phyloP scores from a whole-genome alignment of 306 rosid genomes.

The Hippophae tibetana region DNA sequence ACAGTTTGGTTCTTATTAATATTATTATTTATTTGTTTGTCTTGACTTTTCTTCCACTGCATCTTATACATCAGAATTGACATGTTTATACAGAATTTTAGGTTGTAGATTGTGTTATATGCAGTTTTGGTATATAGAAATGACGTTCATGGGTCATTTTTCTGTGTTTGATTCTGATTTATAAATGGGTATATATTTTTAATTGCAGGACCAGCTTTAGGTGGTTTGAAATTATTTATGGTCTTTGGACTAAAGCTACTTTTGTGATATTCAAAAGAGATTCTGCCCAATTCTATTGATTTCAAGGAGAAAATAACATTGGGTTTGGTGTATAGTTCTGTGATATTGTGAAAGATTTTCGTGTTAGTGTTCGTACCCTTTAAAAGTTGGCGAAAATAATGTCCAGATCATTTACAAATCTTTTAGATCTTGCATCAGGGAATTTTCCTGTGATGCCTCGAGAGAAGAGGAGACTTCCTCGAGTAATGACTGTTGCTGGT shows the following conservation, averaged over 20 bases:
- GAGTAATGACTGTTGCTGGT: constrained; percentile 52
- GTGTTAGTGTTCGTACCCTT: constrained; percentile 16
- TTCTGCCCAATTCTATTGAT: constrained; percentile 21
- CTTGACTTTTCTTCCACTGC: background rate
- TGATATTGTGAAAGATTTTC: constrained; percentile 17
- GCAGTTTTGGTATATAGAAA: background rate
- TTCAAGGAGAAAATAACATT: constrained; percentile 18
- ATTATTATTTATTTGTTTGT: background rate
- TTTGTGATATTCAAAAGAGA: constrained; percentile 21
- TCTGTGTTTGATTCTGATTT: constrained; percentile 14
- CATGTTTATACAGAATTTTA: background rate
- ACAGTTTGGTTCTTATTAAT: background rate
- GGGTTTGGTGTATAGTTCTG: constrained; percentile 16
- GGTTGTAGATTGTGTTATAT: background rate
- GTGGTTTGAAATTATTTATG: constrained; percentile 4
- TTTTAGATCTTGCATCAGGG: constrained; percentile 56
- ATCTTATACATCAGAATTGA: constrained; percentile 5
- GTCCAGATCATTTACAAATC: constrained; percentile 55
- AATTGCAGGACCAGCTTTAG: constrained; percentile 11
- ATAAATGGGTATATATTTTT: constrained; percentile 10
- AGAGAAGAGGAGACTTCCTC: constrained; percentile 42
- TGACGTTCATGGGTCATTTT: constrained; percentile 6
- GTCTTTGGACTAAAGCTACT: constrained; percentile 9
- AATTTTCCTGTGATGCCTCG: constrained; percentile 49
- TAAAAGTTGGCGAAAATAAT: constrained; percentile 29